phyloP scores from a whole-genome alignment of 768 basidiomycete species.

The Trametes cingulata region DNA sequence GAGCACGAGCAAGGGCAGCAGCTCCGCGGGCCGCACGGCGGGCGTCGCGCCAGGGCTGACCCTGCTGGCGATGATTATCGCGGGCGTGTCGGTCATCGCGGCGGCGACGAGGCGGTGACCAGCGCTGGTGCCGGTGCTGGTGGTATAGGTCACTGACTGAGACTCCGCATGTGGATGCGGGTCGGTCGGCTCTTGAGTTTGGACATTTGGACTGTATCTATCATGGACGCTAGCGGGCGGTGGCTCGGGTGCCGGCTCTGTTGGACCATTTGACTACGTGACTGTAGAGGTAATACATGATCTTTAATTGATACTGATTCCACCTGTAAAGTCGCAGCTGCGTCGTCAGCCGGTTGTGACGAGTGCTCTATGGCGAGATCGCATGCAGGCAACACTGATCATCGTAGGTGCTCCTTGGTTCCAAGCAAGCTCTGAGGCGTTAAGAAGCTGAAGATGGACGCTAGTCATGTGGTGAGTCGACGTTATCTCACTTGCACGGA shows the following conservation, averaged over 20 bases:
- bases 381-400: too few species aligned
- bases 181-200: too few species aligned
- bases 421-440: too few species aligned
- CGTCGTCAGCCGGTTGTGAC: background rate
- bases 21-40: constrained; percentile 20
- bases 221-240: constrained; percentile 4
- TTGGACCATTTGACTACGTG: background rate
- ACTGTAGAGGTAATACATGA: constrained; percentile 8
- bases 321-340: background rate
- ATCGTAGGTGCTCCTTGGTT: too few species aligned
- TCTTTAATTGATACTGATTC: constrained; percentile 12
- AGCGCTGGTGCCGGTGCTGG: background rate
- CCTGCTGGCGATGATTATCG: constrained; percentile 9
- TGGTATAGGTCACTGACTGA: background rate
- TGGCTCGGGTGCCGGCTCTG: constrained; percentile 3
- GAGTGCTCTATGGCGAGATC: too few species aligned
- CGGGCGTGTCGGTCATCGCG: constrained; percentile 13
- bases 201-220: background rate
- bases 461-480: too few species aligned
- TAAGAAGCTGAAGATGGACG: too few species aligned
- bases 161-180: background rate
- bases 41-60: constrained; percentile 24
- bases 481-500: too few species aligned
- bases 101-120: constrained; percentile 10
- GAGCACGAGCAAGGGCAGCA: constrained; percentile 32